phyloP scores from a whole-genome alignment of 2,329 filamentous ascomycete species.

The Ceratocystis cacaofunesta region DNA sequence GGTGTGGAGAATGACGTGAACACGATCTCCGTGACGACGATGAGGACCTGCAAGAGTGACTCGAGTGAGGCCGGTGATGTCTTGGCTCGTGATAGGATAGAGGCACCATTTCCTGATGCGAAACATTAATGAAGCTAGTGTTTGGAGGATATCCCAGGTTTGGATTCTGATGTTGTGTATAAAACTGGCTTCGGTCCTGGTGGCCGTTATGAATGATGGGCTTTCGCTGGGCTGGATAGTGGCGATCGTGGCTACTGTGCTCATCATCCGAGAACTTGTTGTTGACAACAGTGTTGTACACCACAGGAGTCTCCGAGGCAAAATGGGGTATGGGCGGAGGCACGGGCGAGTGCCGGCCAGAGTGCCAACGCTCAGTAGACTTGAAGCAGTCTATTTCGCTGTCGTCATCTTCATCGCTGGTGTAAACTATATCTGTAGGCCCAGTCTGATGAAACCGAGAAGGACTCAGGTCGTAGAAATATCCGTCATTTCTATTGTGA shows the following conservation, averaged over 20 bases:
- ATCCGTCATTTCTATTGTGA: background rate
- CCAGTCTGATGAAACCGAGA: conserved; percentile 1
- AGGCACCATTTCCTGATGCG: background rate
- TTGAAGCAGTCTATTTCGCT: background rate
- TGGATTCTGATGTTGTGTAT: background rate
- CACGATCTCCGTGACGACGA: background rate
- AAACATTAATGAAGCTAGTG: background rate
- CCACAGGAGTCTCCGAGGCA: background rate
- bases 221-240: background rate
- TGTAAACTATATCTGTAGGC: conserved; percentile 2
- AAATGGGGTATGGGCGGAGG: background rate
- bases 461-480: background rate
- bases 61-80: background rate
- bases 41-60: background rate
- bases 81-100: background rate
- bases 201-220: background rate
- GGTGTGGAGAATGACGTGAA: background rate
- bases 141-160: background rate
- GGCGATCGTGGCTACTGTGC: background rate
- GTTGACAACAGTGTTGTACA: conserved; percentile 7
- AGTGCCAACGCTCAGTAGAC: background rate
- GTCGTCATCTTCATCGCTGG: background rate
- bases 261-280: conserved; percentile 8
- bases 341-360: background rate
- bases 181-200: background rate